Evolutionary conservation across 495 filamentous ascomycete species (phyloP), one percentile per base, ranked within the genome.

Genomic region (Penicillium crystallinum): DNA sequence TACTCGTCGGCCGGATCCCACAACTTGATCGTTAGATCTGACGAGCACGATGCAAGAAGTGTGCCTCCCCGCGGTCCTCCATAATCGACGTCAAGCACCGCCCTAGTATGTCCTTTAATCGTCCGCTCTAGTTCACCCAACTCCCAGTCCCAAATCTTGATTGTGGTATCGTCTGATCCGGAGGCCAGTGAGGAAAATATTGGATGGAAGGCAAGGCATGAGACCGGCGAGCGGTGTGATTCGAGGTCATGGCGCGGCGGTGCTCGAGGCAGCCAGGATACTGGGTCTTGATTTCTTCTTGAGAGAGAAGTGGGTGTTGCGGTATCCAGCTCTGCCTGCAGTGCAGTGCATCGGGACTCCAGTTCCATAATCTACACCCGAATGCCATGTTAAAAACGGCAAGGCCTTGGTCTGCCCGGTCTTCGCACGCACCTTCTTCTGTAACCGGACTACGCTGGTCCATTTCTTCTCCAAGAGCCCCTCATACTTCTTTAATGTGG

Each of bases 101-200:
- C 82, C 62, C 89, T 95, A 2, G 89, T 96, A 64, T 98, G 93
- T 2, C 91, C 91, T 61, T 97, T 97, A 36, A 97, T 77, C 0
- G 93, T 97, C 23, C 86, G 71, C 63, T 97, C 92, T 8, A 96
- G 77, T 65, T 97, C 92, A 18, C 93, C 93, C 15, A 96, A 73
- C 58, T 98, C 93, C 89, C 90, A 97, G 62, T 97, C 93, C 93
- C 93, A 98, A 44, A 98, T 90, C 65, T 98, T 98, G 64, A 97
- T 81, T 19, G 90, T 96, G 18, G 82, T 84, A 66, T 97, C 92
- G 68, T 97, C 93, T 33, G 91, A 95, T 15, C 89, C 93, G 1
- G 91, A 93, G 12, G 93, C 93, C 10, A 98, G 75, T 1, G 88
- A 90, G 17, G 91, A 91, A 65, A 95, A 97, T 48, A 93, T 76